Percentiles rank a stretch among this genome's conserved stretches.
Evolutionary conservation across 768 basidiomycete genomes (phyloP).

Genomic region (Boletus pseudopeckii): DNA sequence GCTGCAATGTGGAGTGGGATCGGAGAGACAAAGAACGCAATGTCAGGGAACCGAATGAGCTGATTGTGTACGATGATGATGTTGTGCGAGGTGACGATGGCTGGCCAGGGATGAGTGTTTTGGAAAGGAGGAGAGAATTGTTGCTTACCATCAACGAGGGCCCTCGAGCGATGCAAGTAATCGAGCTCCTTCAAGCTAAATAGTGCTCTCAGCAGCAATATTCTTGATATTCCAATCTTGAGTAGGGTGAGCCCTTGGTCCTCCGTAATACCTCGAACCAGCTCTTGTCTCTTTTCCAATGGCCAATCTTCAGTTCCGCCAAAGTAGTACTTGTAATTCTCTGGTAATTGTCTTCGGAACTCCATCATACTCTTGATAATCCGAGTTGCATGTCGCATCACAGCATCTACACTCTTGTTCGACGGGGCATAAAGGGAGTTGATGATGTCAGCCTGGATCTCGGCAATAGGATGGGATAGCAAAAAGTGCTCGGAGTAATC

Average conservation of each 20-base stretch:
- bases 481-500: constrained; percentile 81
- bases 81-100: constrained; percentile 84
- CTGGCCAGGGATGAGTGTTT: constrained; percentile 35
- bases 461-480: constrained; percentile 68
- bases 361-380: constrained; percentile 76
- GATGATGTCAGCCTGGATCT: constrained; percentile 88
- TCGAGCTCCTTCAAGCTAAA: constrained; percentile 74
- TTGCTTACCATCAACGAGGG: constrained; percentile 70
- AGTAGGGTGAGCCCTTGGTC: constrained; percentile 80
- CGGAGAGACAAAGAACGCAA: constrained; percentile 85
- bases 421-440: constrained; percentile 80
- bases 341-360: constrained; percentile 66
- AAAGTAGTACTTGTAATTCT: constrained; percentile 72
- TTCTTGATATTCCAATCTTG: constrained; percentile 79
- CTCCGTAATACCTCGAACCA: constrained; percentile 73
- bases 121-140: not conserved
- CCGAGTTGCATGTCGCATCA: constrained; percentile 73
- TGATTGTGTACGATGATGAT: constrained; percentile 82
- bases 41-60: constrained; percentile 80
- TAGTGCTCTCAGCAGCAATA: constrained; percentile 71
- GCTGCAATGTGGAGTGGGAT: constrained; percentile 87
- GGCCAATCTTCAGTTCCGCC: constrained; percentile 76
- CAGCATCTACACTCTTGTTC: constrained; percentile 61
- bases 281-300: constrained; percentile 56
- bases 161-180: constrained; percentile 62